Percentiles rank a stretch among this genome's conserved stretches.
phyloP scores from a whole-genome alignment of 2,329 filamentous ascomycete genomes.

The Penicillium glabrum region DNA sequence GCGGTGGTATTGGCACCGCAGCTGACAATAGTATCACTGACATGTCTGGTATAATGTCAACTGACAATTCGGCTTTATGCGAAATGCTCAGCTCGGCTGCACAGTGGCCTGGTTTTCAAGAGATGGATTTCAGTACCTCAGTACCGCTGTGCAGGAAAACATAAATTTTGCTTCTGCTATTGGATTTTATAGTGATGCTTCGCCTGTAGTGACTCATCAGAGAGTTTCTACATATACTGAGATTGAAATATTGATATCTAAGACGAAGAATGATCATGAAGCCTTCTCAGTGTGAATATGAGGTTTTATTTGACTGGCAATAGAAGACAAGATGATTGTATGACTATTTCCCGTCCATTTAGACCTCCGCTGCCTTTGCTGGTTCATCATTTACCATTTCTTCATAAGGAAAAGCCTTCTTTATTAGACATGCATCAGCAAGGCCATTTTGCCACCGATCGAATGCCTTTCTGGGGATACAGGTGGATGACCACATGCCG shows the following conservation, averaged over 20 bases:
- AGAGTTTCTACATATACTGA: too few relatives aligned
- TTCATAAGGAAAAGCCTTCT: not conserved
- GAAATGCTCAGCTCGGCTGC: not conserved
- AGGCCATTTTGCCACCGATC: constrained; percentile 6
- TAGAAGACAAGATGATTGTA: not conserved
- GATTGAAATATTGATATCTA: rapidly evolving
- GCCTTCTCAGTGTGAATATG: not conserved
- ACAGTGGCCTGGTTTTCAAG: not conserved
- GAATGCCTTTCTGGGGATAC: not conserved
- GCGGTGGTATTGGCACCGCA: too few relatives aligned
- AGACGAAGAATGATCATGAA: too few relatives aligned
- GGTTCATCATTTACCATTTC: not conserved
- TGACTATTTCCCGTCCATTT: not conserved
- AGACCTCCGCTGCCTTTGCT: not conserved
- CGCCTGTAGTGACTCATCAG: too few relatives aligned
- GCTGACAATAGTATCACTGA: not conserved
- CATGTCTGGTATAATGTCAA: not conserved
- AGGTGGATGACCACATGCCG: constrained; percentile 6
- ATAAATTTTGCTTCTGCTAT: not conserved
- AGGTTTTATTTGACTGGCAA: not conserved
- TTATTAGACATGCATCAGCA: not conserved
- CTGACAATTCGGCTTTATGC: not conserved
- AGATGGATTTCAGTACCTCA: not conserved
- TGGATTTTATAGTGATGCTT: too few relatives aligned
- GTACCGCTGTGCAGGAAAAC: not conserved